A percentile compares a stretch with the other conserved stretches of the same genome.
These are phyloP conservation scores for Globisporangium canariense DNA, from an alignment of 352 stramenopile species.

Conservation along the genomic window DNA sequence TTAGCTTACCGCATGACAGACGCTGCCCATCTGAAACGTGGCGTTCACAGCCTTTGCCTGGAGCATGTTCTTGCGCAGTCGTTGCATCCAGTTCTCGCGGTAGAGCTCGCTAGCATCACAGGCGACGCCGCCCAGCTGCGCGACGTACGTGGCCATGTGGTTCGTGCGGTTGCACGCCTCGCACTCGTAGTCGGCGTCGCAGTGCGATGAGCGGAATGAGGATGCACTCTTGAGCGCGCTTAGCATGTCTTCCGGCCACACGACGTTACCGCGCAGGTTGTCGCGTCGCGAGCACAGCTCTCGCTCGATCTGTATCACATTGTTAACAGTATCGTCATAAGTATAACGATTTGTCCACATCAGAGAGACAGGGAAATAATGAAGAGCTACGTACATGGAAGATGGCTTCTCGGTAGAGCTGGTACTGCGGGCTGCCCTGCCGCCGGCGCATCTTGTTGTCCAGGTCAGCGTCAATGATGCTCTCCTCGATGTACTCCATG, in stretches of 20 bases:
- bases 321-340: not conserved
- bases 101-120: slow-evolving; percentile 72
- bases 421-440: slow-evolving; percentile 31
- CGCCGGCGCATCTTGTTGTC: slow-evolving; percentile 54
- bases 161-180: slow-evolving; percentile 72
- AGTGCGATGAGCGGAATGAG: slow-evolving; percentile 31
- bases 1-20: slow-evolving; percentile 67
- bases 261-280: slow-evolving; percentile 54
- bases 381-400: slow-evolving; percentile 46
- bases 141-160: slow-evolving; percentile 55
- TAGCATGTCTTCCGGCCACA: slow-evolving; percentile 71
- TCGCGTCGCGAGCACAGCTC: slow-evolving; percentile 70
- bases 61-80: slow-evolving; percentile 34
- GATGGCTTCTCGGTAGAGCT: slow-evolving; percentile 50
- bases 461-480: slow-evolving; percentile 55
- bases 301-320: slow-evolving; percentile 55
- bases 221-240: slow-evolving; percentile 44
- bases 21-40: slow-evolving; percentile 71
- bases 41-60: slow-evolving; percentile 25
- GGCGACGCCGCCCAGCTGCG: slow-evolving; percentile 53
- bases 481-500: slow-evolving; percentile 74
- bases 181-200: slow-evolving; percentile 43
- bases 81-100: slow-evolving; percentile 53
- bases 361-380: not conserved
- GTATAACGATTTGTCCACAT: not conserved